Conservation (phyloP, 805 yeast genomes). For the Candida saitoana region DNA sequence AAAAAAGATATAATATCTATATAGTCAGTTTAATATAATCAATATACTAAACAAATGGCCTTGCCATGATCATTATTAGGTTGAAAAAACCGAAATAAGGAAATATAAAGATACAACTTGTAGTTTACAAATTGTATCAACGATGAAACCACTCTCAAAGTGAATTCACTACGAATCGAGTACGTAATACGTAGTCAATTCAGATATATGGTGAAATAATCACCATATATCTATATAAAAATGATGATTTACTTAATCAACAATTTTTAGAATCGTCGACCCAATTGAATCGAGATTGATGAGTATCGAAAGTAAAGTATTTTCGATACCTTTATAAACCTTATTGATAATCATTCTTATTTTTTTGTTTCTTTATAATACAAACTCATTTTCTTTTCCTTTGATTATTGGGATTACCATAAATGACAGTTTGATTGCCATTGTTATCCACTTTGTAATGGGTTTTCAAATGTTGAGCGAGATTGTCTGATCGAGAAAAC, state of each 20-base stretch:
- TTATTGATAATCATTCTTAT: background rate
- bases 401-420: constrained; percentile 5
- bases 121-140: background rate
- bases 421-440: constrained; percentile 19
- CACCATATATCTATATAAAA: too few relatives aligned
- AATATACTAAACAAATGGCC: constrained; percentile 1
- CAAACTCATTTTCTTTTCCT: constrained; percentile 1
- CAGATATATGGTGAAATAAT: too few relatives aligned
- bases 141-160: background rate
- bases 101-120: background rate
- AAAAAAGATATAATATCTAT: background rate
- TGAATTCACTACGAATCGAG: background rate
- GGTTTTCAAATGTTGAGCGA: constrained; percentile 43
- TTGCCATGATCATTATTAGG: background rate
- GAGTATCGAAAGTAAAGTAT: background rate
- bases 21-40: constrained; percentile 1
- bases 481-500: constrained; percentile 39
- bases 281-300: background rate
- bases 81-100: background rate
- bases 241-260: too few relatives aligned
- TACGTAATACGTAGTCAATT: background rate
- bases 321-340: too few relatives aligned
- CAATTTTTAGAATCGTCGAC: background rate
- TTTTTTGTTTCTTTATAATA: background rate
- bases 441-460: constrained; percentile 31